phyloP scores from a whole-genome alignment of 2,329 filamentous ascomycete genomes.

The Alternaria atra region DNA sequence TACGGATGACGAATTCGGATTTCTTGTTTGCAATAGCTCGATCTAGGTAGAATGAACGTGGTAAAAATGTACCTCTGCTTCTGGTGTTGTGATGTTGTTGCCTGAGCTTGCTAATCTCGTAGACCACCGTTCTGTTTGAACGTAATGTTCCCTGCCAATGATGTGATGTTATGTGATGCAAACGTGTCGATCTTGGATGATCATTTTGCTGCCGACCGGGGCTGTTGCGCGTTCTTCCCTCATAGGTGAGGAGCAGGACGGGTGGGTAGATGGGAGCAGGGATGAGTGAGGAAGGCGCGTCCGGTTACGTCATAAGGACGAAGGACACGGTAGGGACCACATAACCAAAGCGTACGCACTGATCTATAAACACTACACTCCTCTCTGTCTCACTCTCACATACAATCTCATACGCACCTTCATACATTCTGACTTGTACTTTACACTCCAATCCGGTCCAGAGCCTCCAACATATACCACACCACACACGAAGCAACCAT shows the following conservation, averaged over 20 bases:
- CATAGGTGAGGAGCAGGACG: conserved; percentile 12
- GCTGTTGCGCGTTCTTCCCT: conserved; percentile 6
- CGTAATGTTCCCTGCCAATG: conserved; percentile 10
- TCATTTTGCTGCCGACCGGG: neutral
- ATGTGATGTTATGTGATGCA: conserved; percentile 26
- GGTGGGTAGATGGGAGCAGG: neutral
- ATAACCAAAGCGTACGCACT: no score
- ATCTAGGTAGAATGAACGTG: conserved; percentile 39
- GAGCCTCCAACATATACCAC: no score
- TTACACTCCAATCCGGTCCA: neutral
- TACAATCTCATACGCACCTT: neutral
- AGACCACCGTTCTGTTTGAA: neutral
- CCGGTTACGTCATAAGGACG: conserved; percentile 12
- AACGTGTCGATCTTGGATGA: neutral
- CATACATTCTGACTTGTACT: neutral
- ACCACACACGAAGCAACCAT: conserved; percentile 16
- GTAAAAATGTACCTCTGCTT: conserved; percentile 26
- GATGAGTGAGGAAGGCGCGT: neutral
- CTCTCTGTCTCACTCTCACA: neutral
- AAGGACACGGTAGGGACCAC: no score
- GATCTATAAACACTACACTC: neutral
- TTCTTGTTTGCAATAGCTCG: conserved; percentile 43
- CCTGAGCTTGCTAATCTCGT: neutral
- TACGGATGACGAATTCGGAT: conserved; percentile 24
- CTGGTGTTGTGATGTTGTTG: neutral